Evolutionary conservation across 805 yeast species (phyloP), one percentile per base, ranked within the genome.

Genomic region (Sungouiella blattae): DNA sequence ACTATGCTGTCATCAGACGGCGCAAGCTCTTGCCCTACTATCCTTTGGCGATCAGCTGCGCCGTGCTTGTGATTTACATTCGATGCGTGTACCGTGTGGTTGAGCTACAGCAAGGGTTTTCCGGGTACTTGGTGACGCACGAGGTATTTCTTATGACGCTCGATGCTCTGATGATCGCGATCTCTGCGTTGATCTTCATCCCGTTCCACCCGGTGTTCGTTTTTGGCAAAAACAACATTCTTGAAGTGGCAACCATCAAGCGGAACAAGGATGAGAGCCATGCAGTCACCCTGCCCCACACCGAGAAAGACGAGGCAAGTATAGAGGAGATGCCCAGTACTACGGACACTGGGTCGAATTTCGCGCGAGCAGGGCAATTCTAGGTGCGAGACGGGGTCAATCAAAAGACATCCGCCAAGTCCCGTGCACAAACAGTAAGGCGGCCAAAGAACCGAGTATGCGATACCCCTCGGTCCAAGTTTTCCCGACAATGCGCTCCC

Each of bases 151-250:
- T 67, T 22, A 58, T 64, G 66, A 55, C 54, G 2, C 57, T 67
- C 28, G 72, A 67, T 43, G 68, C 71, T 0, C 30, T 51, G 3
- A 58, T 67, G 68, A 52, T 65, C 26, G 60, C 66, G 3, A 36
- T 62, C 14, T 57, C 62, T 5, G 69, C 67, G 5, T 28, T 64
- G n/a, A 41, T 63, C 7, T 60, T 64, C 29, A 37, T 63, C 23
- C 60, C 62, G 1, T 66, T 65, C 60, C 72, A 65, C 44, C 72
- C 71, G 5, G 56, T 55, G 6, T 53, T 55, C 43, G 63, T 55
- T 1, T 52, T 64, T 31, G 71, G 72, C 15, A 25, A 41, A 4
- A 41, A 47, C 7, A 56, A 52, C 20, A 32, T 36, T 7, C 37
- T 44, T 36, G 38, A 36, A 14, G 31, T 44, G 13, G 33, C 42